Percentiles rank a stretch among this genome's conserved stretches.
phyloP scores from a whole-genome alignment of 1,284 basidiomycete species.

The Cutaneotrichosporon daszewskae region DNA sequence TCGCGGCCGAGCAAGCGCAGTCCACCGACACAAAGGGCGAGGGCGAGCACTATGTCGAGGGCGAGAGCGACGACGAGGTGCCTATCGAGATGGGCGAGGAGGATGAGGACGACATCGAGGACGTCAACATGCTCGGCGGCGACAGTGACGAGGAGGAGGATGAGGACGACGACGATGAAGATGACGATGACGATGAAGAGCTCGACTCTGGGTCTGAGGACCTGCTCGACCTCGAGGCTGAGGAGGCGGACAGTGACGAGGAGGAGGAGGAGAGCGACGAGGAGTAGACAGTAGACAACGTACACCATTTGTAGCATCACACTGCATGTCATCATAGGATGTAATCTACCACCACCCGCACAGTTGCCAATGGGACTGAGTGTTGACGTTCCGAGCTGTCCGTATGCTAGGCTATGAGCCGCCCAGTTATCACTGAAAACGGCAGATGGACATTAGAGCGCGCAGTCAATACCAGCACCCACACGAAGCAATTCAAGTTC shows the following conservation, averaged over 20 bases:
- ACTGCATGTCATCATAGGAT: no score
- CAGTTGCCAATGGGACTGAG: no score
- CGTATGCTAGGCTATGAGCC: no score
- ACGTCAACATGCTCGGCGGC: constrained; percentile 54
- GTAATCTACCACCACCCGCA: no score
- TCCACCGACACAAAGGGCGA: constrained; percentile 37
- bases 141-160: constrained; percentile 50
- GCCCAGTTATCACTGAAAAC: no score
- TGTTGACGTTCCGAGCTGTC: no score
- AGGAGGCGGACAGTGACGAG: constrained; percentile 53
- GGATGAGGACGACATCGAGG: constrained; percentile 59
- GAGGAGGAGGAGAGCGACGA: constrained; percentile 59
- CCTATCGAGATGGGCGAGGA: constrained; percentile 62
- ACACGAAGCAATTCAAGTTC: no score
- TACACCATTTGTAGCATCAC: no score
- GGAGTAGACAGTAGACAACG: constrained; percentile 45
- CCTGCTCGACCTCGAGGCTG: constrained; percentile 57
- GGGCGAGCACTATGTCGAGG: constrained; percentile 47
- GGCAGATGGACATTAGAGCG: no score
- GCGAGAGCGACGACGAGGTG: constrained; percentile 49
- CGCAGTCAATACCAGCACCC: no score
- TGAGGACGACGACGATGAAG: constrained; percentile 26
- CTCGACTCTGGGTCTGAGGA: constrained; percentile 56
- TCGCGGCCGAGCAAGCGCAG: constrained; percentile 31
- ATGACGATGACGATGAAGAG: constrained; percentile 49